These are phyloP conservation scores for Acacia concinna DNA, from an alignment of 331 rosid species.

Conservation along the genomic window DNA sequence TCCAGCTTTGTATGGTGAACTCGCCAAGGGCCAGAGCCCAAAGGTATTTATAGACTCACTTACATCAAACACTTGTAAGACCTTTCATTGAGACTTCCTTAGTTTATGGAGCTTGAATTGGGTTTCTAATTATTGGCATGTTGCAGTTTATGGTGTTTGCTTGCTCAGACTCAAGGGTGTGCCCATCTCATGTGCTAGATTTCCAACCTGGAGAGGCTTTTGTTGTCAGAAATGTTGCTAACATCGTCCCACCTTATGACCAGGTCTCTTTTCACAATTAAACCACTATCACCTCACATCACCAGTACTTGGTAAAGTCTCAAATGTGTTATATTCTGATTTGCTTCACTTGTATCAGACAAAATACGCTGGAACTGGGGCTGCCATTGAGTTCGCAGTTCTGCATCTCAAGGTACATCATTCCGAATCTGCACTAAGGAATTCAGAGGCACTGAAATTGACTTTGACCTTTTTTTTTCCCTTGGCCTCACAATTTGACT, in stretches of 20 bases:
- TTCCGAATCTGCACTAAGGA: neutral
- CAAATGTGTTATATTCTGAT: neutral
- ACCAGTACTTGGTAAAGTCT: neutral
- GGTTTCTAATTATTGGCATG: neutral
- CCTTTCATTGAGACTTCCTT: neutral
- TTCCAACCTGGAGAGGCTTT: conserved; percentile 98
- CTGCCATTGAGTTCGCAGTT: conserved; percentile 91
- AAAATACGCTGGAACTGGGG: conserved; percentile 66
- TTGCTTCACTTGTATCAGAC: conserved; percentile 43
- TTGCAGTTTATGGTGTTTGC: conserved; percentile 93
- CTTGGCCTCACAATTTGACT: neutral
- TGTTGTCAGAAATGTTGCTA: conserved; percentile 93
- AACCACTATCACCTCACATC: neutral
- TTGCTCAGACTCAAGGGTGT: conserved; percentile 95
- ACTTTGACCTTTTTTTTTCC: neutral
- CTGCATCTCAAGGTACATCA: conserved; percentile 80
- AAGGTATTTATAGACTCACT: conserved; percentile 43
- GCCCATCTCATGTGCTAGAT: conserved; percentile 92
- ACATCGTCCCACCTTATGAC: conserved; percentile 86
- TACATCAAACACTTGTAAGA: neutral
- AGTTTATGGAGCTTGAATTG: neutral
- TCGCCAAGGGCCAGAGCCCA: conserved; percentile 93
- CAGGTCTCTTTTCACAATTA: conserved; percentile 44
- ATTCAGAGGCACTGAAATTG: neutral
- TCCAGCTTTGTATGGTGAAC: conserved; percentile 80